Evolutionary conservation across 2,329 filamentous ascomycete species (phyloP), one percentile per base, ranked within the genome.

Genomic region (Talaromyces funiculosus): DNA sequence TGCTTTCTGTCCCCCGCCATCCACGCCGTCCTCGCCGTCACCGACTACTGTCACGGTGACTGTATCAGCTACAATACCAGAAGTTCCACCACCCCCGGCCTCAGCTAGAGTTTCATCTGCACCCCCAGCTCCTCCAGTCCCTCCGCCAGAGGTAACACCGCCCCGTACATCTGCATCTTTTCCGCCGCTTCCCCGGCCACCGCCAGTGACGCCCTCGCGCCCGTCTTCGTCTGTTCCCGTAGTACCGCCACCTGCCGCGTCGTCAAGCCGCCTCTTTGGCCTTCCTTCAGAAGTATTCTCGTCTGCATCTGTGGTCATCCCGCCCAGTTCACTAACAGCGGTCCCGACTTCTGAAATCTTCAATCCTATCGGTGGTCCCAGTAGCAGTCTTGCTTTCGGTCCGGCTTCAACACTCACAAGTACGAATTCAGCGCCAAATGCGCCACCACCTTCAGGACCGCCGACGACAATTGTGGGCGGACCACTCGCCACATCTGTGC

Each of bases 1-100:
- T 35, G 37, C 16, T 14, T 40, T 51, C 7, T 60, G 59, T 40
- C 59, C 57, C 26, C 49, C 47, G 24, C 18, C 57, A n/a, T 16
- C 40, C 18, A 35, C 57, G 14, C 14, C 49, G 6, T 31, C 42
- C 6, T 20, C 55, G 9, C 14, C 56, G 4, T n/a, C n/a, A 10
- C 9, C 45, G 14, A 10, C 18, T 51, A 33, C 47, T 33, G 47
- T 33, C 29, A 51, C 47, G 9, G 47, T 14, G 12, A 35, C 47
- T 22, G n/a, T 51, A 22, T 22, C 43, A 5, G 16, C 43, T n/a
- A 47, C 43, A 47, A 4, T n/a, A n/a, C n/a, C 24, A 20, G 24
- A 2, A 14, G 14, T 6, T 22, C 40, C 45, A 7, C n/a, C n/a
- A n/a, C n/a, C n/a, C n/a, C n/a, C n/a, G n/a, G n/a, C n/a, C n/a